These are phyloP conservation scores for Rutstroemia sp. DNA, from an alignment of 2,329 filamentous ascomycete genomes.

Conservation along the genomic window DNA sequence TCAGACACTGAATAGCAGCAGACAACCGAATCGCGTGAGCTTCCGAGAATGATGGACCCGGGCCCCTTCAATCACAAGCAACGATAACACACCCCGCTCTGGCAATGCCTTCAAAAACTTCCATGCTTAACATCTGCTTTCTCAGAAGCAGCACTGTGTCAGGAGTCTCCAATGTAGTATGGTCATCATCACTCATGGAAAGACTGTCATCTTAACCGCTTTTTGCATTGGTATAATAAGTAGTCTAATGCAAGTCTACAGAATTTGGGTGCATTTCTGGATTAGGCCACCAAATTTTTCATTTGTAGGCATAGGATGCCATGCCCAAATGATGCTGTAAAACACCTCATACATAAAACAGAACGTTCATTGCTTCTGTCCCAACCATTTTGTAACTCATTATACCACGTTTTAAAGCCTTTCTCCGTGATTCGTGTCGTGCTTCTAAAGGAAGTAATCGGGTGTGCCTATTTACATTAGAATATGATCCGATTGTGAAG, in stretches of 20 bases:
- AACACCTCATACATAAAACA: slow-evolving; percentile 20
- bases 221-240: slow-evolving; percentile 25
- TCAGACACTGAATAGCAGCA: no score
- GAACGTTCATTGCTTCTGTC: slow-evolving; percentile 20
- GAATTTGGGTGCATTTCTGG: slow-evolving; percentile 13
- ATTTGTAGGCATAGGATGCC: slow-evolving; percentile 8
- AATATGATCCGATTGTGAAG: not conserved
- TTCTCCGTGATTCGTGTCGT: slow-evolving; percentile 4
- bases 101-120: no score
- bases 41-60: no score
- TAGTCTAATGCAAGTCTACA: slow-evolving; percentile 29
- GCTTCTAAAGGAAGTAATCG: slow-evolving; percentile 89
- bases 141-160: no score
- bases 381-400: slow-evolving; percentile 3
- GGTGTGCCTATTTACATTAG: slow-evolving; percentile 56
- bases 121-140: no score
- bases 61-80: no score
- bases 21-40: no score
- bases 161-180: not conserved
- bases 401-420: slow-evolving; percentile 7
- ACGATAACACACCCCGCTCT: no score
- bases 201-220: slow-evolving; percentile 4
- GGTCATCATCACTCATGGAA: not conserved
- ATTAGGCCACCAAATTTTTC: slow-evolving; percentile 7
- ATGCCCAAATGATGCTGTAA: slow-evolving; percentile 13